Evolutionary conservation across 768 basidiomycete genomes (phyloP).

Genomic region (Pholiota molesta): DNA sequence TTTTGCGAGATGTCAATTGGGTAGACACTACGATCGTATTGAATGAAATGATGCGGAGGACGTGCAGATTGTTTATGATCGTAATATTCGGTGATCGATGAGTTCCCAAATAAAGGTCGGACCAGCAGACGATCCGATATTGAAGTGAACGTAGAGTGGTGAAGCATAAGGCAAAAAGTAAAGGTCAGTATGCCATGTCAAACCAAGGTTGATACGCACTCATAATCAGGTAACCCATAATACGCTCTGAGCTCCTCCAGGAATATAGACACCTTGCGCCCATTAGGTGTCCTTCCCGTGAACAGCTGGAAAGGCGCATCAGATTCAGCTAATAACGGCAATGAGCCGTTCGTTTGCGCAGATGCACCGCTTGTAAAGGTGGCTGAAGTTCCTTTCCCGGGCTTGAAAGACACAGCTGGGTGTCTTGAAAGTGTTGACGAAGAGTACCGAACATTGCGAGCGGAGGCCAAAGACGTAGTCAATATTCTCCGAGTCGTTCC

Average conservation of each 20-base stretch:
- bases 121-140: no score
- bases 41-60: not conserved
- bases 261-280: slow-evolving; percentile 50
- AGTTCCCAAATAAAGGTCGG: no score
- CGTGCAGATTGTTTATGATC: not conserved
- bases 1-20: slow-evolving; percentile 59
- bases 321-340: not conserved
- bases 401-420: not conserved
- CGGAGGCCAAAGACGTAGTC: no score
- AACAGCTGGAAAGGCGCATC: slow-evolving; percentile 37
- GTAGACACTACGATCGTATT: slow-evolving; percentile 38
- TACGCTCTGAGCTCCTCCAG: slow-evolving; percentile 59
- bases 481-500: not conserved
- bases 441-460: no score
- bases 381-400: not conserved
- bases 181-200: no score
- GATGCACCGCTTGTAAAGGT: not conserved
- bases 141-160: no score
- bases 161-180: no score
- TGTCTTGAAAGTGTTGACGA: not conserved
- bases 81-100: not conserved
- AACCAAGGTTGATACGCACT: slow-evolving; percentile 26
- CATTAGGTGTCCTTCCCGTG: slow-evolving; percentile 58
- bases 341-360: not conserved
- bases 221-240: slow-evolving; percentile 39